Evolutionary conservation across 2,329 filamentous ascomycete species (phyloP).

Genomic region (Elsinoe ampelina): DNA sequence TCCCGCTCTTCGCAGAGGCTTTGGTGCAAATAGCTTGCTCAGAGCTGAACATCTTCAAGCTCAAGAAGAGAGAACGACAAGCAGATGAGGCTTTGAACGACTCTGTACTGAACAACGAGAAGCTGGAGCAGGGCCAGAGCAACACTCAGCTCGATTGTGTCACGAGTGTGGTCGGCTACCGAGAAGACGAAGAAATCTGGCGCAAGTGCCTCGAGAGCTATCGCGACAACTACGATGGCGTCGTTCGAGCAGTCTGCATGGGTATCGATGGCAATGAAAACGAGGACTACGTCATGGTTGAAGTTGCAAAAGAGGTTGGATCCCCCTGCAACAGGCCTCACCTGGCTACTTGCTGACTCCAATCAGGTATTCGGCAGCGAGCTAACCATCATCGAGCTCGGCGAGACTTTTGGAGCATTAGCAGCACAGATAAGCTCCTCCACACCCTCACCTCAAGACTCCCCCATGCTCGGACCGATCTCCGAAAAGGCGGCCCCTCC

Average conservation of each 20-base stretch:
- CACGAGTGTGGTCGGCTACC: background rate
- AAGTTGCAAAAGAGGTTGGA: background rate
- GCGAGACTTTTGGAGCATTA: background rate
- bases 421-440: background rate
- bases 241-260: background rate
- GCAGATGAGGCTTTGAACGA: background rate
- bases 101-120: background rate
- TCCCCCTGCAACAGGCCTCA: background rate
- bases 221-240: slow-evolving; percentile 1
- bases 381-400: background rate
- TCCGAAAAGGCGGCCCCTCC: background rate
- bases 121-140: background rate
- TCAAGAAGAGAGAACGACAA: background rate
- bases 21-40: slow-evolving; percentile 3
- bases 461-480: background rate
- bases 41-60: slow-evolving; percentile 7
- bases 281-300: slow-evolving; percentile 2
- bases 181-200: slow-evolving; percentile 2
- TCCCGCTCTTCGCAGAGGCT: slow-evolving; percentile 8
- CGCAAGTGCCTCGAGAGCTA: slow-evolving; percentile 10
- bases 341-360: background rate
- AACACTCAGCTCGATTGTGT: background rate
- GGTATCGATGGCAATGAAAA: slow-evolving; percentile 2
- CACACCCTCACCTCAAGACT: background rate
- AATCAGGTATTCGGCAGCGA: background rate